Conservation (phyloP, 345 rosid genomes). For the Murraya paniculata region DNA sequence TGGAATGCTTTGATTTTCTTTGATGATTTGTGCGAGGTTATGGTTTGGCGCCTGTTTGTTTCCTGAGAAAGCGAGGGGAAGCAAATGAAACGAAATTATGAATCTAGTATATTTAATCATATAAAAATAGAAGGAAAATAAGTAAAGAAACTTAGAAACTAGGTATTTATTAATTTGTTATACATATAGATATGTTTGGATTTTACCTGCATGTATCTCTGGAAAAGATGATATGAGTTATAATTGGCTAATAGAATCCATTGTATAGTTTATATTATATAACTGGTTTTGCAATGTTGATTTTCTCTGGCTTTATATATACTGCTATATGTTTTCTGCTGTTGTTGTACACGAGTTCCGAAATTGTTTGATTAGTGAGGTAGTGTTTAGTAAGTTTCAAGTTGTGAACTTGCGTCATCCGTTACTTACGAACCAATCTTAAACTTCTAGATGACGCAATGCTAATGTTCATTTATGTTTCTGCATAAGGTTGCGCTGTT, state of each 20-base stretch:
- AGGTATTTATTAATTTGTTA: no score
- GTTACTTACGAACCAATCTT: neutral
- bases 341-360: neutral
- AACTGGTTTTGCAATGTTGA: neutral
- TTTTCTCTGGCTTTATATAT: neutral
- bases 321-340: neutral
- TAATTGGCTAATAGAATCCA: neutral
- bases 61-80: neutral
- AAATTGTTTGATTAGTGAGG: neutral
- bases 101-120: neutral
- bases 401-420: neutral
- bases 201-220: no score
- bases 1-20: conserved; percentile 17
- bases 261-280: neutral
- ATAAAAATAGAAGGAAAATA: neutral
- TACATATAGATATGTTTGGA: no score
- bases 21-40: neutral
- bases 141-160: neutral
- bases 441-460: neutral
- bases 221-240: neutral
- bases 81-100: neutral
- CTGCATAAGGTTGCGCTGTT: neutral
- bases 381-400: neutral
- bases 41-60: conserved; percentile 13
- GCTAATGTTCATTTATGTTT: neutral